Percentiles rank a stretch among this genome's conserved stretches.
Conservation (phyloP, 2,329 filamentous ascomycete species). For the Lecanosticta acicola region DNA sequence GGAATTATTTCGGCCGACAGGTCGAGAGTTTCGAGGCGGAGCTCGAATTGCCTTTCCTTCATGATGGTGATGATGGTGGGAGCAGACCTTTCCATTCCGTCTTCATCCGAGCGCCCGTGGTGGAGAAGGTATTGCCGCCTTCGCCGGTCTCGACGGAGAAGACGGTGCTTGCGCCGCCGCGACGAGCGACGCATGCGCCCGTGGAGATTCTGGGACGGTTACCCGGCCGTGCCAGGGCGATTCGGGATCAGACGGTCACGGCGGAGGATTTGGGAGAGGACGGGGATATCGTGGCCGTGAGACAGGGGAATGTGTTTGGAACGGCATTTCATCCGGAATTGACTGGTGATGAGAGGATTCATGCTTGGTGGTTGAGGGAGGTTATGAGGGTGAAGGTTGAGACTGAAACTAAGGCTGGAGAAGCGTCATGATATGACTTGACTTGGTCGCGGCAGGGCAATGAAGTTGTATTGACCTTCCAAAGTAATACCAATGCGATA, state of each 20-base stretch:
- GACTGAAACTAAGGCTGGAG: neutral
- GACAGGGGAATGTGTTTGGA: conserved; percentile 85
- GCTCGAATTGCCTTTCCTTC: conserved; percentile 65
- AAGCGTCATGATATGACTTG: no score
- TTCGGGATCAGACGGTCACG: conserved; percentile 45
- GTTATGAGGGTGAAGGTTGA: conserved; percentile 39
- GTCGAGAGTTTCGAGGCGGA: conserved; percentile 82
- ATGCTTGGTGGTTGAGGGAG: conserved; percentile 85
- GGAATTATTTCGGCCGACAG: conserved; percentile 93
- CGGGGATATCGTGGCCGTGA: conserved; percentile 80
- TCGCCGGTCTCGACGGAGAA: conserved; percentile 25
- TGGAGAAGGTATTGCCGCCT: conserved; percentile 66
- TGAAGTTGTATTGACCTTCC: no score
- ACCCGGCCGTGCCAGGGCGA: conserved; percentile 46
- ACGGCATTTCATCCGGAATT: conserved; percentile 95
- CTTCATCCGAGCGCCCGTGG: conserved; percentile 91
- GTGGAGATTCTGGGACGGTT: conserved; percentile 57
- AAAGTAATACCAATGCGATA: no score
- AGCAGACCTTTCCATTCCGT: conserved; percentile 65
- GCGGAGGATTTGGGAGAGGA: conserved; percentile 46
- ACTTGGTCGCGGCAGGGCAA: neutral
- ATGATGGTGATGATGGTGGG: conserved; percentile 14
- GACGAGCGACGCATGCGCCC: conserved; percentile 42
- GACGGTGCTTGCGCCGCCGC: conserved; percentile 54
- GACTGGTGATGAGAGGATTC: conserved; percentile 80